Conservation (phyloP, 768 basidiomycete genomes). For the Crepidotus variabilis region DNA sequence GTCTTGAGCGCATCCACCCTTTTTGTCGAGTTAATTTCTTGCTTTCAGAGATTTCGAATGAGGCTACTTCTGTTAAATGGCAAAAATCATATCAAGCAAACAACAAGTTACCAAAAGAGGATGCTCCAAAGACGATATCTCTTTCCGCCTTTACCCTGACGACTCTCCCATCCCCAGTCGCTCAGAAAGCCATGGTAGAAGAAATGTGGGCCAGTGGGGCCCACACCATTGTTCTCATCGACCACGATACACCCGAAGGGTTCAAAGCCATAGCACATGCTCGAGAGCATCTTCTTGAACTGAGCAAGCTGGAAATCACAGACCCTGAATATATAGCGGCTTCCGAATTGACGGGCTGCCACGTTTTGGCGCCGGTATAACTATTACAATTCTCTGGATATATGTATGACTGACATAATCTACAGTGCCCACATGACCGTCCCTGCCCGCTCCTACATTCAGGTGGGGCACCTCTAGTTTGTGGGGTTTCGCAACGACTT, state of each 20-base stretch:
- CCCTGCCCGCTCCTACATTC: constrained; percentile 71
- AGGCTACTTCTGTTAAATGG: constrained; percentile 45
- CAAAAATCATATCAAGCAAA: constrained; percentile 53
- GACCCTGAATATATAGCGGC: constrained; percentile 32
- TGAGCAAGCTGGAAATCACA: constrained; percentile 58
- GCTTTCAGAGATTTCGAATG: constrained; percentile 38
- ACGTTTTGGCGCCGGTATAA: constrained; percentile 87
- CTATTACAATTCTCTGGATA: not conserved
- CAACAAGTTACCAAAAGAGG: constrained; percentile 33
- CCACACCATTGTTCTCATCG: constrained; percentile 81
- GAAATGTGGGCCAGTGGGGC: constrained; percentile 94
- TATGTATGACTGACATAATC: not conserved
- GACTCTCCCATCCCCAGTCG: constrained; percentile 57
- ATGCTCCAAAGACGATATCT: constrained; percentile 57
- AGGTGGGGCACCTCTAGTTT: constrained; percentile 52
- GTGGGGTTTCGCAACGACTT: constrained; percentile 84
- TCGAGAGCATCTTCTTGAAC: constrained; percentile 62
- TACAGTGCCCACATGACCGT: constrained; percentile 87
- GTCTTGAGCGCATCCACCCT: constrained; percentile 4
- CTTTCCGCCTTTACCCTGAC: constrained; percentile 85
- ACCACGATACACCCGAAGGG: constrained; percentile 72
- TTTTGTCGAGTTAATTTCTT: not conserved
- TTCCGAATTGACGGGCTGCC: constrained; percentile 48
- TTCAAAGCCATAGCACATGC: constrained; percentile 81
- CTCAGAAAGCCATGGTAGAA: constrained; percentile 64